These are phyloP conservation scores for Daedaleopsis nitida DNA, from an alignment of 768 basidiomycete species.

Conservation along the genomic window DNA sequence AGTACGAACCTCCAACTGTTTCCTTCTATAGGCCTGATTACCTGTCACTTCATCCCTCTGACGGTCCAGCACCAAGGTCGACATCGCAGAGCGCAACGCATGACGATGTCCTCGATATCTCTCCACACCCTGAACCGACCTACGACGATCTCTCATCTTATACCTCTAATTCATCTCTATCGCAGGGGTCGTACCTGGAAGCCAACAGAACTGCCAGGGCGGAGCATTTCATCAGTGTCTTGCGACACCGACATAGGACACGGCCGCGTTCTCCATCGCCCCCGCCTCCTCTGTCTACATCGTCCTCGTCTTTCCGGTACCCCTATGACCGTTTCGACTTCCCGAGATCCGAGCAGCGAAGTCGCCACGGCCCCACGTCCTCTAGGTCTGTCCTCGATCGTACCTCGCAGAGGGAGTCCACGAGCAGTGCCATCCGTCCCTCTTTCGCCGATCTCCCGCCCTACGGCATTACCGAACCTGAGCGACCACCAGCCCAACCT, in stretches of 20 bases:
- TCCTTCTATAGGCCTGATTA: no score
- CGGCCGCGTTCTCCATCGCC: background rate
- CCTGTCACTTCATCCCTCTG: no score
- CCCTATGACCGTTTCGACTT: background rate
- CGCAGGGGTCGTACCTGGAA: background rate
- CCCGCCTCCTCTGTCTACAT: background rate
- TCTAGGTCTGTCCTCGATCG: background rate
- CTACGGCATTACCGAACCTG: background rate
- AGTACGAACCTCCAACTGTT: no score
- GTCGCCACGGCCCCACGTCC: background rate
- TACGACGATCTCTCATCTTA: background rate
- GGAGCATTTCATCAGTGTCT: background rate
- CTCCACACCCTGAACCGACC: background rate
- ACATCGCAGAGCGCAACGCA: background rate
- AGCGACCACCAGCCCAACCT: background rate
- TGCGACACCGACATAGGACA: conserved; percentile 7
- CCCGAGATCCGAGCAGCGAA: background rate
- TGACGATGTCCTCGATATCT: background rate
- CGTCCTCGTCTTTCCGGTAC: background rate
- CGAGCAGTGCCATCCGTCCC: background rate
- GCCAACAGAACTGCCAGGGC: conserved; percentile 1
- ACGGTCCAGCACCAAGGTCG: background rate
- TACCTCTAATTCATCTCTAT: background rate
- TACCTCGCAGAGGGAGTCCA: background rate
- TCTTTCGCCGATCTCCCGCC: conserved; percentile 5